These are phyloP conservation scores for Platanthera guangdongensis DNA, from an alignment of 106 monocot genomes.

Conservation along the genomic window DNA sequence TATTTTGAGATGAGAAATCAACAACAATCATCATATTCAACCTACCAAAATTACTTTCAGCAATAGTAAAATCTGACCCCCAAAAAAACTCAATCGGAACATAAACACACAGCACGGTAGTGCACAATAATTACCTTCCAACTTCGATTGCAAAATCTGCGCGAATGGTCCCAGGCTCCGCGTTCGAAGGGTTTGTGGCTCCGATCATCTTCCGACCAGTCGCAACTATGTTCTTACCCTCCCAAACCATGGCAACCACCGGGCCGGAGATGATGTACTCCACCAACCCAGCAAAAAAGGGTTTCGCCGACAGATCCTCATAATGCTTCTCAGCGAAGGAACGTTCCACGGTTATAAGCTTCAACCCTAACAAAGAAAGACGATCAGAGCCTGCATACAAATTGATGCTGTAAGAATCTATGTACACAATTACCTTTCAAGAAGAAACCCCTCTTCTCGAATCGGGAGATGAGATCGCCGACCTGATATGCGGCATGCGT, in stretches of 20 bases:
- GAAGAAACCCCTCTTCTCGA: constrained; percentile 93
- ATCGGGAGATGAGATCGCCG: constrained; percentile 75
- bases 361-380: constrained; percentile 41
- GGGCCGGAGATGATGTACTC: constrained; percentile 96
- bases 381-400: neutral
- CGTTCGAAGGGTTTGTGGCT: constrained; percentile 71
- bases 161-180: constrained; percentile 90
- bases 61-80: neutral
- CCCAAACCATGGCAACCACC: constrained; percentile 98
- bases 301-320: constrained; percentile 71
- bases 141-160: constrained; percentile 71
- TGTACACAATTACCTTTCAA: constrained; percentile 48
- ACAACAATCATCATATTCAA: neutral
- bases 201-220: constrained; percentile 89
- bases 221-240: constrained; percentile 72
- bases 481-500: constrained; percentile 27
- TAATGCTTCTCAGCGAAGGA: constrained; percentile 95
- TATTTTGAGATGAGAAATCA: neutral
- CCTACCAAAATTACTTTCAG: neutral
- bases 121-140: constrained; percentile 48
- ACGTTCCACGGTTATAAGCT: constrained; percentile 65
- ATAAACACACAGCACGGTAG: neutral
- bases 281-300: constrained; percentile 78
- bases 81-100: neutral
- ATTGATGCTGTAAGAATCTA: neutral